Evolutionary conservation across 2,329 filamentous ascomycete species (phyloP), one percentile per base, ranked within the genome.

Genomic region (Mycosphaerella sp.): DNA sequence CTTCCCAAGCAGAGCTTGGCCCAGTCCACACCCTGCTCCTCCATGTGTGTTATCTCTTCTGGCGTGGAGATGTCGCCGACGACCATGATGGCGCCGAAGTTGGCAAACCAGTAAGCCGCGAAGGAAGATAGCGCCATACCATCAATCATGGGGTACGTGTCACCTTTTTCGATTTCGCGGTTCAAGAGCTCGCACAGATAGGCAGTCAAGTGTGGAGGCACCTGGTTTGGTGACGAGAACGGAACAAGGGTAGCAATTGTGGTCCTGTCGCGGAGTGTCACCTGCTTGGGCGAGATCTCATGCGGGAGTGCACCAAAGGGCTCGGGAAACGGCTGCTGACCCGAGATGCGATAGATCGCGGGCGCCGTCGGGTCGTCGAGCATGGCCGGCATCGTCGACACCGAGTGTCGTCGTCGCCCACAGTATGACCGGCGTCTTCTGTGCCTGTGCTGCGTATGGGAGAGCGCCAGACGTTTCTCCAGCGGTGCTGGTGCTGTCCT

Each of bases 131-230:
- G 74, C 4, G 84, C 76, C 72, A 95, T 82, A 14, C 83, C 77
- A 49, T 91, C 84, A 64, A 85, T 82, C 86, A 95, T 92, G 21
- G 90, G 89, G 70, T 95, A 95, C 1, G 90, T 95, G 70, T 95
- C 89, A 53, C 90, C 90, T 70, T 89, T 87, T 66, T 93, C 88
- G 66, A 95, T 93, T 72, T 95, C 90, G 72, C 87, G 86, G 70
- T 91, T 92, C 64, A 95, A 80, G 73, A 93, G 86, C 66, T 89
- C 86, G 63, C 82, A 87, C 45, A 95, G 81, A 67, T 95, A 93
- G 39, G 79, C 78, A 36, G 92, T 76, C 54, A 95, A 76, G 6
- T 85, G 84, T 39, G 77, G 74, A 2, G 90, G 90, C n/a, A 95
- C 84, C 67, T 90, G 82, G 53, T 82, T 76, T 14, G 81, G 80